These are phyloP conservation scores for Urtica urens DNA, from an alignment of 306 rosid species.

Conservation along the genomic window DNA sequence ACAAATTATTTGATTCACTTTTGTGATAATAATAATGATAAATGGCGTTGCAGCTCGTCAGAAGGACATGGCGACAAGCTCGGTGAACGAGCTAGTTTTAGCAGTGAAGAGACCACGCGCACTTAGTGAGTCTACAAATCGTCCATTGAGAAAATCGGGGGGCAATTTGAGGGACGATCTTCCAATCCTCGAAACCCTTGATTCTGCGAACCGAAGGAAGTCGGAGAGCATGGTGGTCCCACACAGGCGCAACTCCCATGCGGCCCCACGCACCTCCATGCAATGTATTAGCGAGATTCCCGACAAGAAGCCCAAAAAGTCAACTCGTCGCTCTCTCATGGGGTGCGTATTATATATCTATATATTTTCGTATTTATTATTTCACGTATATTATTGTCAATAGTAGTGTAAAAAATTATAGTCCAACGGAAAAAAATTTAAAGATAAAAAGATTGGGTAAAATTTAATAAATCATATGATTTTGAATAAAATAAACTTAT, in stretches of 20 bases:
- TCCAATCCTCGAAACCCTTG: slow-evolving; percentile 12
- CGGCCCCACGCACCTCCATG: slow-evolving; percentile 37
- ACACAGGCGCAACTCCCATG: slow-evolving; percentile 32
- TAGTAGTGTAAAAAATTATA: no score
- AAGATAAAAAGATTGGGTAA: no score
- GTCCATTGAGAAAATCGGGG: slow-evolving; percentile 50
- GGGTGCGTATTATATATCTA: slow-evolving; percentile 63
- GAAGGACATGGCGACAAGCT: slow-evolving; percentile 60
- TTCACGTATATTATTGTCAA: no score
- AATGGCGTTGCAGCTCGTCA: slow-evolving; percentile 94
- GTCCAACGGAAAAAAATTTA: no score
- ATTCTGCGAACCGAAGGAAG: slow-evolving; percentile 27
- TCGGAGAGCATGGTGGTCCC: slow-evolving; percentile 34
- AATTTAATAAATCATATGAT: no score
- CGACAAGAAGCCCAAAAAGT: slow-evolving; percentile 51
- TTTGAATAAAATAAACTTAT: no score
- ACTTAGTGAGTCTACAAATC: slow-evolving; percentile 61
- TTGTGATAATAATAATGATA: no score
- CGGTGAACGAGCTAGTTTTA: slow-evolving; percentile 56
- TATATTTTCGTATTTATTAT: no score
- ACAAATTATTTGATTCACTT: no score
- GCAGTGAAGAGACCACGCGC: slow-evolving; percentile 89
- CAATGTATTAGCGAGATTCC: slow-evolving; percentile 58
- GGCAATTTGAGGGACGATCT: slow-evolving; percentile 21
- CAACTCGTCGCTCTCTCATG: slow-evolving; percentile 62